Evolutionary conservation across 2,329 filamentous ascomycete species (phyloP).

Genomic region (Claviceps spartinae): DNA sequence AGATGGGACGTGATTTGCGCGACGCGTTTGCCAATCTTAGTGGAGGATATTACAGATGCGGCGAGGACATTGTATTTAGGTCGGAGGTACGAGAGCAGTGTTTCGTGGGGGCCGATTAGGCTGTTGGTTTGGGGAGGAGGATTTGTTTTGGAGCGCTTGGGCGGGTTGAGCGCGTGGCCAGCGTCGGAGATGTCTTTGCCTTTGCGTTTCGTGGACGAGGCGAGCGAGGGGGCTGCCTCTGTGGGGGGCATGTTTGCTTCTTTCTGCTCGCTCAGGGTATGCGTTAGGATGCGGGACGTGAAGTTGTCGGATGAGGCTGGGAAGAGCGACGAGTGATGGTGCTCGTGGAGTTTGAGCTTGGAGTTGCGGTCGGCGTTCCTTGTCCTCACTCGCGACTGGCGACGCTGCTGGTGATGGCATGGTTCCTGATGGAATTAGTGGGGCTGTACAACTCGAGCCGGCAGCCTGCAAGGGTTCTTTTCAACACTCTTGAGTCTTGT

Average conservation of each 20-base stretch:
- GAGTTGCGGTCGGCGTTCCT: background rate
- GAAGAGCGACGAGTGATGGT: background rate
- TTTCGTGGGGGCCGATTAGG: conserved; percentile 25
- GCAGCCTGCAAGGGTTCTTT: too few relatives aligned
- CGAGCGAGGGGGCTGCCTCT: background rate
- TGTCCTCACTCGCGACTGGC: background rate
- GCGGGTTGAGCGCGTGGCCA: background rate
- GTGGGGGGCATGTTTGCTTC: background rate
- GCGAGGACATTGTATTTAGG: conserved; percentile 35
- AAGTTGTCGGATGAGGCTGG: background rate
- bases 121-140: conserved; percentile 8
- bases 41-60: conserved; percentile 44
- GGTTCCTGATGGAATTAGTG: too few relatives aligned
- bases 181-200: background rate
- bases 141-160: conserved; percentile 4
- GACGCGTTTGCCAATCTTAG: conserved; percentile 44
- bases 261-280: too few relatives aligned
- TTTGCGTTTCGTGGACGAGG: conserved; percentile 1
- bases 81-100: conserved; percentile 29
- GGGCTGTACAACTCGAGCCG: too few relatives aligned
- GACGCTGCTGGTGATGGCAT: too few relatives aligned
- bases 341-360: background rate
- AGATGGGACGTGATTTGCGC: conserved; percentile 31
- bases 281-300: background rate
- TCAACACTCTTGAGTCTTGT: too few relatives aligned